Evolutionary conservation across 2,329 filamentous ascomycete species (phyloP).

Genomic region (Endoconidiophora laricicola): DNA sequence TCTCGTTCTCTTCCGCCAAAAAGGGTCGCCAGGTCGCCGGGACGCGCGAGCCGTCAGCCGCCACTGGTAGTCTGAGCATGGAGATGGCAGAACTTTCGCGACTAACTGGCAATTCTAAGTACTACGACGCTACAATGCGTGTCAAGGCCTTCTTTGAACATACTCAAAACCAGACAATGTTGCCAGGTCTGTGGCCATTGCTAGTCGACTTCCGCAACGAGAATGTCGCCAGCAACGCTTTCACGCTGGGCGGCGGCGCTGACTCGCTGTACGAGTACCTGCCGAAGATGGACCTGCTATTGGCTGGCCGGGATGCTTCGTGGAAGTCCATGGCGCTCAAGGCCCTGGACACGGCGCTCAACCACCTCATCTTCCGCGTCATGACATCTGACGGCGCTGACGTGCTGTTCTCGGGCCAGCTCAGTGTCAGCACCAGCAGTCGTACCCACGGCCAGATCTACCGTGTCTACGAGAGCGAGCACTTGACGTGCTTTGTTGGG

Average conservation of each 20-base stretch:
- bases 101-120: conserved; percentile 46
- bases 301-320: conserved; percentile 42
- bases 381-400: conserved; percentile 44
- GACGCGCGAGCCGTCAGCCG: conserved; percentile 30
- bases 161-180: conserved; percentile 48
- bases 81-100: conserved; percentile 64
- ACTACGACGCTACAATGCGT: conserved; percentile 49
- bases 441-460: neutral
- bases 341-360: conserved; percentile 40
- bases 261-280: conserved; percentile 45
- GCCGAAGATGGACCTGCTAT: conserved; percentile 45
- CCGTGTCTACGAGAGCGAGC: conserved; percentile 21
- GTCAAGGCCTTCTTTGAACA: conserved; percentile 54
- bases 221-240: conserved; percentile 24
- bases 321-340: conserved; percentile 49
- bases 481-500: conserved; percentile 54
- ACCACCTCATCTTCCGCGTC: conserved; percentile 53
- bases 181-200: conserved; percentile 64
- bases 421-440: conserved; percentile 8
- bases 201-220: conserved; percentile 31
- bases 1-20: conserved; percentile 28
- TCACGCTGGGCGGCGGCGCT: conserved; percentile 35
- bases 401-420: conserved; percentile 42
- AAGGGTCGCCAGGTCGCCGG: conserved; percentile 31
- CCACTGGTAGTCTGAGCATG: conserved; percentile 48